Evolutionary conservation across 805 yeast species (phyloP), one percentile per base, ranked within the genome.

Genomic region (Cyberlindnera euphorbiiphila): DNA sequence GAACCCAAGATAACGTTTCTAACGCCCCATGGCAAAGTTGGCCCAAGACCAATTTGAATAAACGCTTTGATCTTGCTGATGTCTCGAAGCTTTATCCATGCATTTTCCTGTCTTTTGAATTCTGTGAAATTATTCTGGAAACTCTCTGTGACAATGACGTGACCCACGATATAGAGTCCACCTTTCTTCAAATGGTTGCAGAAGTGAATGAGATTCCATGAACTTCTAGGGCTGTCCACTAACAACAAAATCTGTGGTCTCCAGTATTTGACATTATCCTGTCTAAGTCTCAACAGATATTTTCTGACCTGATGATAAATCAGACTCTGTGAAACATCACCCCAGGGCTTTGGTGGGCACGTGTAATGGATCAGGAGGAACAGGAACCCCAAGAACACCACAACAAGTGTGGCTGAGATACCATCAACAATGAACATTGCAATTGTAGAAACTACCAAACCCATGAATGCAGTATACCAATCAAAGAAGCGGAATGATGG

Each of bases 351-450:
- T 6, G 98, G 97, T 2, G 97, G 96, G 9, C 96, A 84, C 34
- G 78, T 72, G 54, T 88, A 87, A 58, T 93, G 98, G 47, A 93
- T 93, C 37, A 84, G 59, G 30, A 87, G 55, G 49, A 93, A 84
- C 29, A 93, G 62, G 13, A 80, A 65, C 26, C 77, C 58, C 50
- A 88, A 68, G 37, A 81, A 75, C 9, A 81, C 62, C 19, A 88
- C 74, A 18, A 89, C 81, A 22, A 81, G 69, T 3, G 86, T 69
- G 0, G 98, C 98, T 2, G 95, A 85, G 12, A 83, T 53, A 24
- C 96, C 95, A 64, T 93, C 98, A 4, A 94, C 96, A 28, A 88
- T 79, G 53, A 87, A 85, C 98, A 93, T 93, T 1, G 97, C 95
- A 4, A 74, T 59, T 5, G 83, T 69, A 32, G 95, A 84, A 0